A percentile compares a stretch with the other conserved stretches of the same genome.
Conservation (phyloP, 2,329 filamentous ascomycete species). For the Rhexocercosporidium sp. region DNA sequence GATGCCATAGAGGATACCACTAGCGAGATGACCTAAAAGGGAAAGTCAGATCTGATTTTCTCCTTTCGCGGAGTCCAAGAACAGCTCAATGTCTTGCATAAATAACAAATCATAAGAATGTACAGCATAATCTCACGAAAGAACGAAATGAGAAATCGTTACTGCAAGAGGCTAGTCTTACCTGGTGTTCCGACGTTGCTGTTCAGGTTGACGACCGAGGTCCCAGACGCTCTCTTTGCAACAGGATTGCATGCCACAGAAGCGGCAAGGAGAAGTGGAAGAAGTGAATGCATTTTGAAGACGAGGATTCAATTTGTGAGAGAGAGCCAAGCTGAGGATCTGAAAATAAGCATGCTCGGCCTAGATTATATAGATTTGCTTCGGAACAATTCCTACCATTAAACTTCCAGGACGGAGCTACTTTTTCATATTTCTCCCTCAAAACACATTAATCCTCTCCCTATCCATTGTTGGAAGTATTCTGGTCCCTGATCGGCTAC, state of each 20-base stretch:
- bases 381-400: background rate
- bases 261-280: slow-evolving; percentile 22
- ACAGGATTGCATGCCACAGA: slow-evolving; percentile 23
- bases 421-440: background rate
- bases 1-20: slow-evolving; percentile 50
- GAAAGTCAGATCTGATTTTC: too few relatives aligned
- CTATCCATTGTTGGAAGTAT: background rate
- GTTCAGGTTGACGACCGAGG: slow-evolving; percentile 40
- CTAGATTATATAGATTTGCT: background rate
- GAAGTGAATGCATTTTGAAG: slow-evolving; percentile 15
- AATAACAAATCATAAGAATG: too few relatives aligned
- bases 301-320: background rate
- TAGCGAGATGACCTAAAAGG: slow-evolving; percentile 43
- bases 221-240: slow-evolving; percentile 26
- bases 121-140: too few relatives aligned
- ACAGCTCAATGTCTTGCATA: too few relatives aligned
- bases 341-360: background rate
- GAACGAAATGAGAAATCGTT: too few relatives aligned
- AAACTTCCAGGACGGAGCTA: background rate
- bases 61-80: too few relatives aligned
- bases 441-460: background rate
- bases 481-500: background rate
- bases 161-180: too few relatives aligned
- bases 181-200: slow-evolving; percentile 41
- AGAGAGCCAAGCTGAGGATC: background rate